Evolutionary conservation across 805 yeast species (phyloP).

Genomic region (Metschnikowia lochheadii): DNA sequence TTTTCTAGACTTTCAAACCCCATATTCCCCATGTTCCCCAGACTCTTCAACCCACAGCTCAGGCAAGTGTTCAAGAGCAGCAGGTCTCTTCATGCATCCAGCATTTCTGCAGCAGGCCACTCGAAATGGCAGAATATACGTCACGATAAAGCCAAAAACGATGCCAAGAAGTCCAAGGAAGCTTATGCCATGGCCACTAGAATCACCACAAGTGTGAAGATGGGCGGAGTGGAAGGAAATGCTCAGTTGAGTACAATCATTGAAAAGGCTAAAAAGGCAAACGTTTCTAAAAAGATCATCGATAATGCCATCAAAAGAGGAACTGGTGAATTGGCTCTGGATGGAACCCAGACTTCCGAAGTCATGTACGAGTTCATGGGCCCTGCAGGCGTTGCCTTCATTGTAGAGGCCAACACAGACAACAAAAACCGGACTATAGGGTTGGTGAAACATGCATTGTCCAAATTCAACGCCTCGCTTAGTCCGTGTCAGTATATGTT

Average conservation of each 20-base stretch:
- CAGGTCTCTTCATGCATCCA: conserved; percentile 15
- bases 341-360: conserved; percentile 39
- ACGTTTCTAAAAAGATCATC: conserved; percentile 78
- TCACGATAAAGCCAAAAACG: conserved; percentile 91
- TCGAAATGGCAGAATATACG: conserved; percentile 94
- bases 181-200: conserved; percentile 69
- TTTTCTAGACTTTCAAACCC: background rate
- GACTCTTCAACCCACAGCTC: background rate
- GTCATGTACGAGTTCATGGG: conserved; percentile 84
- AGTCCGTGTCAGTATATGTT: conserved; percentile 79
- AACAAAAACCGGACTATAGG: conserved; percentile 81
- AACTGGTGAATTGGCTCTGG: conserved; percentile 55
- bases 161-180: conserved; percentile 66
- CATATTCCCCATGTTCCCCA: conserved; percentile 2
- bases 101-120: conserved; percentile 61
- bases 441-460: conserved; percentile 67
- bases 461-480: conserved; percentile 63
- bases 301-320: conserved; percentile 88
- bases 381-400: conserved; percentile 85
- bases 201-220: conserved; percentile 71
- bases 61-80: background rate
- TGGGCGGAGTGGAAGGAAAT: conserved; percentile 64
- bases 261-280: conserved; percentile 72
- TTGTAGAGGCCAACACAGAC: conserved; percentile 85
- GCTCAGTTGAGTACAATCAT: conserved; percentile 65